These are phyloP conservation scores for Orbilia javanica DNA, from an alignment of 2,329 filamentous ascomycete species.

Conservation along the genomic window DNA sequence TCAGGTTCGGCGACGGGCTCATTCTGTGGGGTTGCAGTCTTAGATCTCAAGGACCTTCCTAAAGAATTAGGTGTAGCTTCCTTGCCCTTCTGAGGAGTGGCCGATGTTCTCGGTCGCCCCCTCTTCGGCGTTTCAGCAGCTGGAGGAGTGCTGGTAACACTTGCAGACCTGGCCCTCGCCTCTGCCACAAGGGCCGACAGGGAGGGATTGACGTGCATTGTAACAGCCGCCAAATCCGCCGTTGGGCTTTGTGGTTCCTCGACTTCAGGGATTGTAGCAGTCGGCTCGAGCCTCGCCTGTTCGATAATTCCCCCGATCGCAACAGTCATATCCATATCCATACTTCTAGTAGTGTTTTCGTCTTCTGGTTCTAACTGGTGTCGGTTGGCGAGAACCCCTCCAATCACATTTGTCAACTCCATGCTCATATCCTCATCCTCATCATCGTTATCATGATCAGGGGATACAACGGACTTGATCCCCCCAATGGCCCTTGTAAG, in stretches of 20 bases:
- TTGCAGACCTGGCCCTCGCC: constrained; percentile 50
- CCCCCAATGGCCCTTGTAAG: constrained; percentile 71
- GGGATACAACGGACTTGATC: constrained; percentile 64
- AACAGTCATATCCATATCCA: constrained; percentile 77
- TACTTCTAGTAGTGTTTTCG: constrained; percentile 65
- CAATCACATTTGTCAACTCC: constrained; percentile 89
- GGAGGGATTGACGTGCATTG: constrained; percentile 52
- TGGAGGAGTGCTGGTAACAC: constrained; percentile 41
- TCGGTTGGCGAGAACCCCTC: constrained; percentile 74
- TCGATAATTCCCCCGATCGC: constrained; percentile 74
- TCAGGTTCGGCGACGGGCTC: constrained; percentile 13
- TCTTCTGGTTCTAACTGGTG: constrained; percentile 24
- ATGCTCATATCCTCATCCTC: constrained; percentile 69
- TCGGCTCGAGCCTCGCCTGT: constrained; percentile 63
- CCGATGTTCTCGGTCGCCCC: constrained; percentile 27
- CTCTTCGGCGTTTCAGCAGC: constrained; percentile 24
- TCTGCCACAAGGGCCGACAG: constrained; percentile 48
- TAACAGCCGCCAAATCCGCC: constrained; percentile 43
- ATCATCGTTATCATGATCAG: constrained; percentile 28
- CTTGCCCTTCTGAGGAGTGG: constrained; percentile 40
- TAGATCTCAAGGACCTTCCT: constrained; percentile 41
- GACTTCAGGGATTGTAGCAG: constrained; percentile 65
- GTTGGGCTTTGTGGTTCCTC: constrained; percentile 37
- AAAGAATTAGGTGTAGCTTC: constrained; percentile 39
- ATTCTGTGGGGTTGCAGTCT: constrained; percentile 40